phyloP scores from a whole-genome alignment of 225 moss, liverwort and hornwort genomes.

The Asterella californica region DNA sequence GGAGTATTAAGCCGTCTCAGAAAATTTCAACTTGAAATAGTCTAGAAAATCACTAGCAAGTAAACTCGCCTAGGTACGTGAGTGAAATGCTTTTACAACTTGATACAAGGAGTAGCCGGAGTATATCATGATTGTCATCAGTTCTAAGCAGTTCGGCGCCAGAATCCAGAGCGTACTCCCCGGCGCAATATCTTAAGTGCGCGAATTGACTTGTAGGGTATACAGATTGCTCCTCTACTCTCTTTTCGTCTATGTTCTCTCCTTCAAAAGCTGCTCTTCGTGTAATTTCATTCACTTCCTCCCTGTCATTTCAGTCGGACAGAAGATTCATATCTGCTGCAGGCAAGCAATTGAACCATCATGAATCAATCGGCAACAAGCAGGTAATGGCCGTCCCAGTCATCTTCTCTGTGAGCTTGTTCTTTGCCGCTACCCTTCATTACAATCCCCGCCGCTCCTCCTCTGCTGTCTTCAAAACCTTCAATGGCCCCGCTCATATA shows the following conservation, averaged over 20 bases:
- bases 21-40: neutral
- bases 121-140: no score
- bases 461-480: conserved; percentile 16
- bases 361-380: neutral
- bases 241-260: neutral
- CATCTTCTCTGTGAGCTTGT: no score
- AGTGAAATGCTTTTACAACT: no score
- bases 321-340: neutral
- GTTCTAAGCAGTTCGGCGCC: no score
- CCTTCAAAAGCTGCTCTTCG: neutral
- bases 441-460: no score
- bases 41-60: no score
- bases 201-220: no score
- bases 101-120: no score
- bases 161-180: no score
- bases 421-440: neutral
- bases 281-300: neutral
- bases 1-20: neutral
- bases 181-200: no score
- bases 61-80: no score
- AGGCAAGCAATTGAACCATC: conserved; percentile 6
- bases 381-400: neutral
- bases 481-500: neutral
- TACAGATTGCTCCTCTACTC: neutral
- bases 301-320: neutral